These are phyloP conservation scores for Nigrospora sphaerica DNA, from an alignment of 2,329 filamentous ascomycete genomes.

Conservation along the genomic window DNA sequence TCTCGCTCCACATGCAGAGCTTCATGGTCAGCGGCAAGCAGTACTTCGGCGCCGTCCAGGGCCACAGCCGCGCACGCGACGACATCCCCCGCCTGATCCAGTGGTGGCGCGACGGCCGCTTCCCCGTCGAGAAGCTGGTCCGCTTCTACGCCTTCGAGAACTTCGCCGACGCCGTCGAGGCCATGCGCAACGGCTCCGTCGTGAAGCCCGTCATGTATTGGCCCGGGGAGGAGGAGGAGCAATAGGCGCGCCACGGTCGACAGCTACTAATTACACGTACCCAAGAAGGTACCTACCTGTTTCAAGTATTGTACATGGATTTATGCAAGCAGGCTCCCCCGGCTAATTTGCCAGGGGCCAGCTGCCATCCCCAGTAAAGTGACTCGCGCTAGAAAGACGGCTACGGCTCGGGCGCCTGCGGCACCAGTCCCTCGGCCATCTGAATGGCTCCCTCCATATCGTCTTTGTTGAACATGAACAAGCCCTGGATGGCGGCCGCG, in stretches of 20 bases:
- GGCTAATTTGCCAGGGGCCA: too few relatives aligned
- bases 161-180: slow-evolving; percentile 7
- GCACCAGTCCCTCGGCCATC: slow-evolving; percentile 63
- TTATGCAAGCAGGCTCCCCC: too few relatives aligned
- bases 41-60: slow-evolving; percentile 32
- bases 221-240: slow-evolving; percentile 1
- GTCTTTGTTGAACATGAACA: slow-evolving; percentile 94
- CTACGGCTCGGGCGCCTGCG: too few relatives aligned
- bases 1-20: slow-evolving; percentile 32
- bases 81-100: slow-evolving; percentile 15
- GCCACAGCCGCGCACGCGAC: slow-evolving; percentile 30
- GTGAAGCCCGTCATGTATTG: slow-evolving; percentile 13
- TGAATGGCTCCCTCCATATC: slow-evolving; percentile 79
- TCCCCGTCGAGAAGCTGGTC: slow-evolving; percentile 10
- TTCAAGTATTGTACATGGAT: too few relatives aligned
- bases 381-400: too few relatives aligned
- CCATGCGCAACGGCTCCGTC: slow-evolving; percentile 9
- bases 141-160: slow-evolving; percentile 9
- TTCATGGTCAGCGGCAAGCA: slow-evolving; percentile 40
- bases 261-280: too few relatives aligned
- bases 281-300: too few relatives aligned
- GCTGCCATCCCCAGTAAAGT: too few relatives aligned
- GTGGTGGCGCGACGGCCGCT: slow-evolving; percentile 12
- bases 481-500: slow-evolving; percentile 84
- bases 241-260: too few relatives aligned